Conservation (phyloP, 169 alveolate species). For the Theileria parva region DNA sequence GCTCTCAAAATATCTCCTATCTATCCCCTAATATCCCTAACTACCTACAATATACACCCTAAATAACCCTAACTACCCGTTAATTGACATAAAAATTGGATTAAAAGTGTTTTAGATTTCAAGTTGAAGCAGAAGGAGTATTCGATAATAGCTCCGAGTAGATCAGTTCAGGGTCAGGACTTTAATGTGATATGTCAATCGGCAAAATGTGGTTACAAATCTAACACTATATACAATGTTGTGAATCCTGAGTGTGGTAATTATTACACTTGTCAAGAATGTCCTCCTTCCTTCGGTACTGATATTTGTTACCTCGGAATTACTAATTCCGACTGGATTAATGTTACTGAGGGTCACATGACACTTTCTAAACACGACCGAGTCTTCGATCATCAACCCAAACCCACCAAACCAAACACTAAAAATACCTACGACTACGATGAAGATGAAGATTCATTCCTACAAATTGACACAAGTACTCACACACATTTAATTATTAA, state of each 20-base stretch:
- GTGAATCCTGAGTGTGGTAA: conserved; percentile 49
- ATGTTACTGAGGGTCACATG: conserved; percentile 40
- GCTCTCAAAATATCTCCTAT: no score
- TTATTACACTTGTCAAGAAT: conserved; percentile 37
- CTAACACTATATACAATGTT: conserved; percentile 22
- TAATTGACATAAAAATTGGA: no score
- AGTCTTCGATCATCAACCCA: not conserved
- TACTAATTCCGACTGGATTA: conserved; percentile 12
- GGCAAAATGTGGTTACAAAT: conserved; percentile 38
- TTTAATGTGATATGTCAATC: conserved; percentile 33
- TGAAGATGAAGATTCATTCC: conserved; percentile 39
- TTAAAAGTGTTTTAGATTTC: conserved; percentile 1
- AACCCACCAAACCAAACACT: not conserved
- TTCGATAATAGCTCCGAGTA: not conserved
- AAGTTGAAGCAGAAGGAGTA: conserved; percentile 5
- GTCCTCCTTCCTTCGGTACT: conserved; percentile 42
- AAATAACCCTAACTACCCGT: no score
- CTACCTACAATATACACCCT: no score
- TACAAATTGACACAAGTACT: not conserved
- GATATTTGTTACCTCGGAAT: conserved; percentile 44
- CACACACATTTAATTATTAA: not conserved
- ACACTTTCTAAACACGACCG: not conserved
- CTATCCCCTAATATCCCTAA: no score
- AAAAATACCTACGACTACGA: conserved; percentile 11
- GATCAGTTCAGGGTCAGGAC: conserved; percentile 6